These are phyloP conservation scores for Ambrosia trifida DNA, from an alignment of 129 eudicot genomes.

Conservation along the genomic window DNA sequence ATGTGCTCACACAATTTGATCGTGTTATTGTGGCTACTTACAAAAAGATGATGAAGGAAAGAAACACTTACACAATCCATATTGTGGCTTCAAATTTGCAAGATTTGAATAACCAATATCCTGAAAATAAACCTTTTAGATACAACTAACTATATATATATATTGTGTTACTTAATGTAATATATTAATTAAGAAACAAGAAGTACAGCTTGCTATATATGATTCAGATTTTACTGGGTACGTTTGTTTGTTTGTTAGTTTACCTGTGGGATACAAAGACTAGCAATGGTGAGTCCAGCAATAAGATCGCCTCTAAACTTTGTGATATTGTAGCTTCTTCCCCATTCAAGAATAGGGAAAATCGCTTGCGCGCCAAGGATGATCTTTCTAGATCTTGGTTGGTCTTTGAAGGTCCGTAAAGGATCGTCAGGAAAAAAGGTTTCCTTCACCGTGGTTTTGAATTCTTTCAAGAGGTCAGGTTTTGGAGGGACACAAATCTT, in stretches of 20 bases:
- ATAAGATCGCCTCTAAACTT: conserved; percentile 80
- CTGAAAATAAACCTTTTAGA: conserved; percentile 45
- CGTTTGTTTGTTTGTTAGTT: too few species aligned
- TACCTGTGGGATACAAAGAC: conserved; percentile 93
- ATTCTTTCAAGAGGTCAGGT: conserved; percentile 55
- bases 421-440: conserved; percentile 85
- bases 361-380: conserved; percentile 63
- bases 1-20: neutral
- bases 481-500: conserved; percentile 81
- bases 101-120: conserved; percentile 84
- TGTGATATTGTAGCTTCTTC: conserved; percentile 47
- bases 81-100: conserved; percentile 68
- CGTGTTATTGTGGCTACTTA: too few species aligned
- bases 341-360: conserved; percentile 89
- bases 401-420: conserved; percentile 70
- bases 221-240: too few species aligned
- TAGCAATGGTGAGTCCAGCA: conserved; percentile 84
- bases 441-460: conserved; percentile 56
- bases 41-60: neutral
- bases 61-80: conserved; percentile 74
- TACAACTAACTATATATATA: too few species aligned
- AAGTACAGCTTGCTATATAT: too few species aligned
- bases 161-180: neutral
- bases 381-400: conserved; percentile 53
- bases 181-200: neutral